phyloP scores from a whole-genome alignment of 768 basidiomycete species.

The Piloderma croceum region DNA sequence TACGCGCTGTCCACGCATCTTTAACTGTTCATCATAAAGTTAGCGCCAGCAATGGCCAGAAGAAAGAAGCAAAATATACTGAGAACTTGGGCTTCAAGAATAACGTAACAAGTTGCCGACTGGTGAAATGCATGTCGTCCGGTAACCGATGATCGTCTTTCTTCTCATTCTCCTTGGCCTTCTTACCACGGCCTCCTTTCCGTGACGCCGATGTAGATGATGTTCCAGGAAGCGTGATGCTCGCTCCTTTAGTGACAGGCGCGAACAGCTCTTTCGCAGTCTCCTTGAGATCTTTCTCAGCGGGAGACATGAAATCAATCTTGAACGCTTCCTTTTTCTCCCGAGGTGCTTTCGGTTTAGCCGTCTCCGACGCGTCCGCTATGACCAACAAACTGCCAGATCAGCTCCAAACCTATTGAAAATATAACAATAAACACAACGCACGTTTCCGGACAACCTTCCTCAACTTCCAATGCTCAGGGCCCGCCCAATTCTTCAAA shows the following conservation, averaged over 20 bases:
- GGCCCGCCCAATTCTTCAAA: slow-evolving; percentile 96
- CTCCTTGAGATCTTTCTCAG: slow-evolving; percentile 55
- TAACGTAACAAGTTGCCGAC: slow-evolving; percentile 80
- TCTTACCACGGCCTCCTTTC: slow-evolving; percentile 41
- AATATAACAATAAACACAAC: slow-evolving; percentile 20
- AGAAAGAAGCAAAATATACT: slow-evolving; percentile 41
- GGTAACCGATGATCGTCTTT: slow-evolving; percentile 76
- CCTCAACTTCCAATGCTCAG: slow-evolving; percentile 95
- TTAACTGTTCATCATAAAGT: slow-evolving; percentile 49
- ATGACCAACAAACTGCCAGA: too few species aligned
- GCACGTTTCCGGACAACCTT: slow-evolving; percentile 74
- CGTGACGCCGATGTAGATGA: slow-evolving; percentile 37
- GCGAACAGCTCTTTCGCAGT: slow-evolving; percentile 71
- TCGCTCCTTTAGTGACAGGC: slow-evolving; percentile 62
- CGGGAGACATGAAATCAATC: slow-evolving; percentile 69
- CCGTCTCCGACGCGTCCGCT: slow-evolving; percentile 47
- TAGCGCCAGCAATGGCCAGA: neutral
- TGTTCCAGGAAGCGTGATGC: slow-evolving; percentile 63
- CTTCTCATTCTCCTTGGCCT: slow-evolving; percentile 52
- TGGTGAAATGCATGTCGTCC: slow-evolving; percentile 97
- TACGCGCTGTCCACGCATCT: slow-evolving; percentile 76
- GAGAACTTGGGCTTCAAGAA: slow-evolving; percentile 96
- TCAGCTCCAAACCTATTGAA: too few species aligned
- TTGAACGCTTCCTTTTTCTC: slow-evolving; percentile 78
- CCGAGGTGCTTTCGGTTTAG: slow-evolving; percentile 49